Conservation (phyloP, 805 yeast species). For the Saccharomycopsis oosterbeekiorum region DNA sequence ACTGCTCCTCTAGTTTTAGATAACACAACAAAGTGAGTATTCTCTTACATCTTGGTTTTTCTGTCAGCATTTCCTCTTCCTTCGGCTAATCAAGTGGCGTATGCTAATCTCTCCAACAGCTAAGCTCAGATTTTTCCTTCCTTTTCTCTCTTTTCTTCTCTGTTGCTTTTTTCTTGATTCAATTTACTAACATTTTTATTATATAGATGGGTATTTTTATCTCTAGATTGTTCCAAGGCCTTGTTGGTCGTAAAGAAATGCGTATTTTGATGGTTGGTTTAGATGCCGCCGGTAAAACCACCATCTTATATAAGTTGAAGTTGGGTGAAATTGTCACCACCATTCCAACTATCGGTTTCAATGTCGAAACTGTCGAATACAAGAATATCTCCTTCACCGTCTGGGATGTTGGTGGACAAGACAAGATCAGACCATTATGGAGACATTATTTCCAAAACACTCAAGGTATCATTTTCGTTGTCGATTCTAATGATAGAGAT, state of each 20-base stretch:
- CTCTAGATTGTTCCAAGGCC: constrained; percentile 89
- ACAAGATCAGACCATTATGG: constrained; percentile 97
- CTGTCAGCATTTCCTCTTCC: no score
- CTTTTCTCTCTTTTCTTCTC: no score
- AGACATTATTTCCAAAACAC: constrained; percentile 98
- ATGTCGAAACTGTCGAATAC: constrained; percentile 95
- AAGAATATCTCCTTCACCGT: constrained; percentile 94
- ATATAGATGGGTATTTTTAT: constrained; percentile 82
- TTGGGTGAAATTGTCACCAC: constrained; percentile 95
- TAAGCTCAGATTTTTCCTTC: no score
- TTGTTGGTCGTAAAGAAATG: constrained; percentile 96
- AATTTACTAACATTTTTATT: not conserved
- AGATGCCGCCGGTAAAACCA: constrained; percentile 98
- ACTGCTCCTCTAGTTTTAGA: no score
- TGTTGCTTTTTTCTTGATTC: not conserved
- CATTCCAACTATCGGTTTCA: constrained; percentile 94
- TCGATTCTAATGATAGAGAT: constrained; percentile 95
- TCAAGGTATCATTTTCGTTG: constrained; percentile 96
- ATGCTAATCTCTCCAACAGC: no score
- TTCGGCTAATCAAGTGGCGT: no score
- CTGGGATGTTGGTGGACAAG: constrained; percentile 99
- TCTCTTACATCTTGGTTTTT: no score
- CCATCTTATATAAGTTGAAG: constrained; percentile 88
- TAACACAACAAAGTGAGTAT: no score
- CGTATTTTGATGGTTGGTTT: constrained; percentile 97